A percentile compares a stretch with the other conserved stretches of the same genome.
Conservation (phyloP, 2,329 filamentous ascomycete species). For the Anthostomella pinea region DNA sequence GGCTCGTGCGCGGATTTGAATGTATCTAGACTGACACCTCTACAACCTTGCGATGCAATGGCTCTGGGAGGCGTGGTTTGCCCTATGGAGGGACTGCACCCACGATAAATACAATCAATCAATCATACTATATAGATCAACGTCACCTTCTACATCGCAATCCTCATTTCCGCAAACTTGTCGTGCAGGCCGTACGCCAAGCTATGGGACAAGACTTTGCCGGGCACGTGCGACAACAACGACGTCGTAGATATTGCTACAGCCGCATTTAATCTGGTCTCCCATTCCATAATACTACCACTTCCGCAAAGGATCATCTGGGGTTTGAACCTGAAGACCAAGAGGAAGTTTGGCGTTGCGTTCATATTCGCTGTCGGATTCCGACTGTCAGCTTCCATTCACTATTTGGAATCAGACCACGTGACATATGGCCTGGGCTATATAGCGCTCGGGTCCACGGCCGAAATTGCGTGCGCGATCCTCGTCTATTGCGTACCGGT, state of each 20-base stretch:
- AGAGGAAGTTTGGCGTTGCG: constrained; percentile 5
- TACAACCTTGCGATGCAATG: no score
- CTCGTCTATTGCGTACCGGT: constrained; percentile 6
- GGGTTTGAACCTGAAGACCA: constrained; percentile 1
- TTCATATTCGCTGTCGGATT: constrained; percentile 6
- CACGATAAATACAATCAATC: no score
- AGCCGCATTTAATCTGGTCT: constrained; percentile 1
- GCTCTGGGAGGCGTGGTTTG: no score
- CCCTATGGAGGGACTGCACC: no score
- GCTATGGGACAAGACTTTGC: constrained; percentile 4
- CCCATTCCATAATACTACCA: constrained; percentile 3
- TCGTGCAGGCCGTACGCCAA: constrained; percentile 4
- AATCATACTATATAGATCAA: constrained; percentile 6
- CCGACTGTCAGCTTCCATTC: constrained; percentile 4
- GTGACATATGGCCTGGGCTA: not conserved
- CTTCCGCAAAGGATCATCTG: constrained; percentile 7
- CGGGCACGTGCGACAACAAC: constrained; percentile 2
- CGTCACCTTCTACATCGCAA: constrained; percentile 2
- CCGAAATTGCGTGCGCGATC: constrained; percentile 3
- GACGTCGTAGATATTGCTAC: constrained; percentile 2
- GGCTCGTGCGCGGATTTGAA: no score
- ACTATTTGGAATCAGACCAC: not conserved
- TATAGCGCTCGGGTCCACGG: constrained; percentile 1
- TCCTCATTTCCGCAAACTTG: constrained; percentile 1
- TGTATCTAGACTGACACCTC: no score